Conservation (phyloP, 2,329 filamentous ascomycete genomes). For the Pseudocercospora macadamiae region DNA sequence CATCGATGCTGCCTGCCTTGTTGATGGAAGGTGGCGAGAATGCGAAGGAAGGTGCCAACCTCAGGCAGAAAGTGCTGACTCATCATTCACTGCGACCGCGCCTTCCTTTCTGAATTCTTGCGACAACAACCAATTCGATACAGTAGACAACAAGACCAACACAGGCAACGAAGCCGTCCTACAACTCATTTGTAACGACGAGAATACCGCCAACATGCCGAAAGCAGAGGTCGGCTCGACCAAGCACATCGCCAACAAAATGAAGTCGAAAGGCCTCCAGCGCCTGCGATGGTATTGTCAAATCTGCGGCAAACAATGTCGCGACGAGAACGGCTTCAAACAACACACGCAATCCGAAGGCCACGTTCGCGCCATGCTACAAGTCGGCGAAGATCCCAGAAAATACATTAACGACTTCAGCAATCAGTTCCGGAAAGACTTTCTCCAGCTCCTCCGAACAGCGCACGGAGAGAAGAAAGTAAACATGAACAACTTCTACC, state of each 20-base stretch:
- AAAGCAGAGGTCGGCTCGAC: slow-evolving; percentile 89
- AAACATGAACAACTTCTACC: slow-evolving; percentile 90
- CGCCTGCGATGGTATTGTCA: slow-evolving; percentile 89
- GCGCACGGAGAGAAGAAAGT: slow-evolving; percentile 90
- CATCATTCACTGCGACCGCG: not conserved
- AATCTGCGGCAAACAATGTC: slow-evolving; percentile 74
- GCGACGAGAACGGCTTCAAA: slow-evolving; percentile 90
- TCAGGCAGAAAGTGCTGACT: not conserved
- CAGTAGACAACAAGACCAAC: not conserved
- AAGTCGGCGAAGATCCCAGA: slow-evolving; percentile 84
- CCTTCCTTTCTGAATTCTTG: not conserved
- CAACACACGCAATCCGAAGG: slow-evolving; percentile 77
- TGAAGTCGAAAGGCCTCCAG: slow-evolving; percentile 79
- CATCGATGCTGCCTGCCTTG: too few species aligned
- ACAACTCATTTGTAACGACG: not conserved
- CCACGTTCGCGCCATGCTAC: slow-evolving; percentile 85
- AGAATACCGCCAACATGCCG: slow-evolving; percentile 65
- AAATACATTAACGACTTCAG: slow-evolving; percentile 82
- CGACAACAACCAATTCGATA: not conserved
- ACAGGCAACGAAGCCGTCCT: slow-evolving; percentile 16
- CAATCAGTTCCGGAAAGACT: slow-evolving; percentile 79
- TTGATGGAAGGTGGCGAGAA: too few species aligned
- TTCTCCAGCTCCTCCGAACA: slow-evolving; percentile 75
- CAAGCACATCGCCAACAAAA: slow-evolving; percentile 88
- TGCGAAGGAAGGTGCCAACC: too few species aligned